Conservation (phyloP, 2,329 filamentous ascomycete genomes). For the Arthrinium phaeospermum region DNA sequence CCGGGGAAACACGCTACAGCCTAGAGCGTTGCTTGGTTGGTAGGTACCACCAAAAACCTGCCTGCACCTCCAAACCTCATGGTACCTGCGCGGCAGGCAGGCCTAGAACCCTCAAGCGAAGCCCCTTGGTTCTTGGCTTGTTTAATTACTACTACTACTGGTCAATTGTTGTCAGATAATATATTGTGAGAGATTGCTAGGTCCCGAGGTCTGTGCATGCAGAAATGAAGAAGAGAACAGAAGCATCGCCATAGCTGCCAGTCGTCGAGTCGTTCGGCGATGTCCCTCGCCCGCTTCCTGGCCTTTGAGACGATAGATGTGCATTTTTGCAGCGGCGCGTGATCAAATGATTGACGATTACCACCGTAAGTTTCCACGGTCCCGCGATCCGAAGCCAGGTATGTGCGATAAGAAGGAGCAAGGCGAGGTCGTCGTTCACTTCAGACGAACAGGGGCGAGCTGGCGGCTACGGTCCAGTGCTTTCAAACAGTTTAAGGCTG, state of each 20-base stretch:
- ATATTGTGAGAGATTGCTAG: neutral
- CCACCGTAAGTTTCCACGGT: neutral
- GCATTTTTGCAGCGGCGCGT: too few relatives aligned
- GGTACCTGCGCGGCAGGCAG: neutral
- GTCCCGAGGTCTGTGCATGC: neutral
- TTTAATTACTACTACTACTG: neutral
- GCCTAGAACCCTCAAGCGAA: neutral
- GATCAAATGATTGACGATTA: neutral
- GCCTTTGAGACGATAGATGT: neutral
- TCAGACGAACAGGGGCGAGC: neutral
- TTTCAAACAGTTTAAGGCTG: neutral
- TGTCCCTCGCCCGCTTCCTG: neutral
- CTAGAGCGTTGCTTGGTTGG: neutral
- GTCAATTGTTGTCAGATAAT: neutral
- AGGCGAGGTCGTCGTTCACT: neutral
- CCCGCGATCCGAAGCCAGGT: neutral
- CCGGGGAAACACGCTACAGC: constrained; percentile 3
- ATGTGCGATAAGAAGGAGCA: too few relatives aligned
- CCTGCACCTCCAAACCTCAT: neutral
- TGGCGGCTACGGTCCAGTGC: neutral
- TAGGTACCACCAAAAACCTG: too few relatives aligned
- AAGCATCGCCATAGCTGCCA: neutral
- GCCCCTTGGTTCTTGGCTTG: neutral
- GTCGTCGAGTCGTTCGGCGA: neutral
- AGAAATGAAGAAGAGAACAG: neutral